Conservation (phyloP, 2,329 filamentous ascomycete genomes). For the Paecilomyces dactylethromorphus region DNA sequence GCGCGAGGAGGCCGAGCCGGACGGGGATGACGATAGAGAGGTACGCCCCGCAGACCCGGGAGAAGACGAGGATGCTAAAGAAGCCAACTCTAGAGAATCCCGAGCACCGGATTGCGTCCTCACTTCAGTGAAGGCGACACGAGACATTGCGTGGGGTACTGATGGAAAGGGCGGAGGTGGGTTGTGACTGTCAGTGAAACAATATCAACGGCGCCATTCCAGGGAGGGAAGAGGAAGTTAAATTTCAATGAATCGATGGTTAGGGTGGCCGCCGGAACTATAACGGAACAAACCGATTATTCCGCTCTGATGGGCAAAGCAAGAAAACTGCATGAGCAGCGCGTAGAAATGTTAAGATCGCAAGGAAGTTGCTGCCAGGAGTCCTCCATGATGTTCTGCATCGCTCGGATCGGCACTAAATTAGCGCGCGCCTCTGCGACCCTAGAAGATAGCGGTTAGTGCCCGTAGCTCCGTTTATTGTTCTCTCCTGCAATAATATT, state of each 20-base stretch:
- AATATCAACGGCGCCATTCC: slow-evolving; percentile 6
- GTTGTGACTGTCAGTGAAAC: not conserved
- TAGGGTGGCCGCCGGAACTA: not conserved
- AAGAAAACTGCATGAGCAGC: not conserved
- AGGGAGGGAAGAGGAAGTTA: not conserved
- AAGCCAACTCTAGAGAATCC: slow-evolving; percentile 94
- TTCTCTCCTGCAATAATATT: not conserved
- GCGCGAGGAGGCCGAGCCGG: slow-evolving; percentile 88
- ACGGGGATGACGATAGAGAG: slow-evolving; percentile 67
- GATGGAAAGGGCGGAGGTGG: not conserved
- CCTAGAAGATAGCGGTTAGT: not conserved
- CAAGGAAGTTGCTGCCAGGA: not conserved
- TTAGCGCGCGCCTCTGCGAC: not conserved
- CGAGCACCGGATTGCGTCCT: slow-evolving; percentile 45
- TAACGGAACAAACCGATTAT: not conserved
- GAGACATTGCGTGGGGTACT: slow-evolving; percentile 23
- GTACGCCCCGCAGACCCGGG: slow-evolving; percentile 55
- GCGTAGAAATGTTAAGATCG: not conserved
- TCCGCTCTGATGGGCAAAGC: not conserved
- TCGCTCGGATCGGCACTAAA: not conserved
- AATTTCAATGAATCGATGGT: not conserved
- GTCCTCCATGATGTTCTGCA: not conserved
- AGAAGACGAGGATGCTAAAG: slow-evolving; percentile 81
- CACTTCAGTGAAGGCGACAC: slow-evolving; percentile 22
- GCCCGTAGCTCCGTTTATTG: not conserved